Evolutionary conservation across 2,329 filamentous ascomycete genomes (phyloP).

Genomic region (Diaporthe helianthi): DNA sequence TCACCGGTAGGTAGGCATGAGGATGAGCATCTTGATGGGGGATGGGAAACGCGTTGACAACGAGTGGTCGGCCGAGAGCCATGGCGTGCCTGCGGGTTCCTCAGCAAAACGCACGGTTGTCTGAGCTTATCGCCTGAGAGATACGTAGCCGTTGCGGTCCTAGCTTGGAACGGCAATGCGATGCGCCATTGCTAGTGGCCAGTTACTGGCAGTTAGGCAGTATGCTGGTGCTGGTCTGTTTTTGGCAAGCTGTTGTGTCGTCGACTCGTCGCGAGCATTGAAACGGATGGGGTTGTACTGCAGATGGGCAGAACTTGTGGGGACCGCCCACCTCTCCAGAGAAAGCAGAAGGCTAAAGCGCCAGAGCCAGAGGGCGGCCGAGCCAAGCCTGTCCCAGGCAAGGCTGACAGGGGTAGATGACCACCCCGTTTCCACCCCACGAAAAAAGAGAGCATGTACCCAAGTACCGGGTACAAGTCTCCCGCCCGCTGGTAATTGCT

Average conservation of each 20-base stretch:
- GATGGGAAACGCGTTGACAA: conserved; percentile 20
- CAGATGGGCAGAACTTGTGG: conserved; percentile 8
- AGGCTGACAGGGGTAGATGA: conserved; percentile 18
- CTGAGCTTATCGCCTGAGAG: conserved; percentile 29
- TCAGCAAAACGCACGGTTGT: conserved; percentile 5
- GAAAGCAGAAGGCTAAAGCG: neutral
- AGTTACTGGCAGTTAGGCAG: neutral
- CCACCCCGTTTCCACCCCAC: conserved; percentile 10
- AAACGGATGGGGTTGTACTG: conserved; percentile 26
- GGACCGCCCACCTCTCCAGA: conserved; percentile 10
- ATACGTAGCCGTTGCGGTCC: conserved; percentile 34
- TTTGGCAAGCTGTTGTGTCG: conserved; percentile 10
- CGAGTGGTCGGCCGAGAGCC: conserved; percentile 11
- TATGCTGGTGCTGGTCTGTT: neutral
- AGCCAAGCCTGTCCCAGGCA: conserved; percentile 5
- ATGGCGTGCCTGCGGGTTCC: conserved; percentile 17
- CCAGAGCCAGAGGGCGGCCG: neutral
- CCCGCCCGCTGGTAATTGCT: neutral
- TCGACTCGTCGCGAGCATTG: conserved; percentile 21
- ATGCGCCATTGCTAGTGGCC: conserved; percentile 3
- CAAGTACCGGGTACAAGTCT: conserved; percentile 6
- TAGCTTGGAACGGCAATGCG: conserved; percentile 6
- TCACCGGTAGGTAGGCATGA: neutral
- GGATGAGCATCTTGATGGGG: neutral
- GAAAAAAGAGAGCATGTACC: neutral